phyloP scores from a whole-genome alignment of 768 basidiomycete species.

The Lactarius deliciosus region DNA sequence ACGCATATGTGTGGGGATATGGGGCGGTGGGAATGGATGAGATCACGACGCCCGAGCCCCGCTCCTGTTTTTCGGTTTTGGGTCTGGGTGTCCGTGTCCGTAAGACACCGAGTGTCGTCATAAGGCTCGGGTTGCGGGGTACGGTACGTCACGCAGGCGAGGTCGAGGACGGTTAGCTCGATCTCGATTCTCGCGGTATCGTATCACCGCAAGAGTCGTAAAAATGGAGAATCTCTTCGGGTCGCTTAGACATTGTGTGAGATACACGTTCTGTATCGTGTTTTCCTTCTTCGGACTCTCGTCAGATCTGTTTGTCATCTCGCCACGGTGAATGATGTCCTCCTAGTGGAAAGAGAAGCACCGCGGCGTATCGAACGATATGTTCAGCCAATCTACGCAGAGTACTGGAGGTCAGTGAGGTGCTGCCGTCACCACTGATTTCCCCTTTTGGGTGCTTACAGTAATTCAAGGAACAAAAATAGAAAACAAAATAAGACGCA shows the following conservation, averaged over 20 bases:
- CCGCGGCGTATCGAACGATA: background rate
- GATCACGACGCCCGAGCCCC: background rate
- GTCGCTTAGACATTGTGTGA: background rate
- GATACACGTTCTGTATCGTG: background rate
- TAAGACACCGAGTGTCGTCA: background rate
- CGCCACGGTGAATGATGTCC: background rate
- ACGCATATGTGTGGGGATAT: background rate
- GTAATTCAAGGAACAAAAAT: background rate
- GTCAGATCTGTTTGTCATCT: background rate
- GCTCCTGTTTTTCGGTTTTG: background rate
- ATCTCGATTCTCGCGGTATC: background rate
- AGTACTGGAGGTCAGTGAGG: no score
- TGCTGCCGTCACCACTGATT: background rate
- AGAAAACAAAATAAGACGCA: background rate
- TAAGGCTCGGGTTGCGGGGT: background rate
- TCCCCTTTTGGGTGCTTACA: background rate
- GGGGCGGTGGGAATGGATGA: background rate
- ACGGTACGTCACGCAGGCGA: background rate
- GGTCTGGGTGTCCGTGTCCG: background rate
- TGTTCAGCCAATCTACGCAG: background rate
- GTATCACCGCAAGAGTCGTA: background rate
- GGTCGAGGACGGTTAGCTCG: background rate
- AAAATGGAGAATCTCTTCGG: background rate
- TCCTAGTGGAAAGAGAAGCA: background rate
- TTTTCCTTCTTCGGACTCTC: background rate